Conservation (phyloP, 1,284 basidiomycete species). For the Fomes fomentarius region DNA sequence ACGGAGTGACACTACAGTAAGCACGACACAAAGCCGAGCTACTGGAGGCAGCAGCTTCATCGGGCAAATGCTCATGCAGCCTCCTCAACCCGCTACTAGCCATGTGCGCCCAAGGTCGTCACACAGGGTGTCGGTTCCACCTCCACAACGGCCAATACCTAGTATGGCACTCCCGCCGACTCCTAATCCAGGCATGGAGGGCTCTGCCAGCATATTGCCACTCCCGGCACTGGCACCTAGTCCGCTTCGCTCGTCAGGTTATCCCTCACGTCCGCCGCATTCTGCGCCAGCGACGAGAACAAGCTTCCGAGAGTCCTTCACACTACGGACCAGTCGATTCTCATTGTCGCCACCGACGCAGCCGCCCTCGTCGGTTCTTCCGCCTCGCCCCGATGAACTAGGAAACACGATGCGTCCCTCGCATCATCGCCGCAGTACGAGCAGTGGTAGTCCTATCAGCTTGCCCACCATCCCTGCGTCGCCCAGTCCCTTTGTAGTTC, state of each 20-base stretch:
- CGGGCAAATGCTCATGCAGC: constrained; percentile 13
- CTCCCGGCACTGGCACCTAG: constrained; percentile 31
- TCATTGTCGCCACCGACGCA: constrained; percentile 66
- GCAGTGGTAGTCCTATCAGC: constrained; percentile 37
- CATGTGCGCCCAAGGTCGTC: constrained; percentile 35
- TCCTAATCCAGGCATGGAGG: constrained; percentile 38
- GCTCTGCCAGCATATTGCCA: constrained; percentile 22
- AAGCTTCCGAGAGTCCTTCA: constrained; percentile 55
- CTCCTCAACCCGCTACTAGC: constrained; percentile 8
- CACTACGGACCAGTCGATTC: constrained; percentile 55
- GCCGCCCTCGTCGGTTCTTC: constrained; percentile 56
- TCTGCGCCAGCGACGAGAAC: constrained; percentile 39
- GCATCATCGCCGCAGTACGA: constrained; percentile 40
- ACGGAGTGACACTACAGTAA: constrained; percentile 51
- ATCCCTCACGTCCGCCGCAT: constrained; percentile 22
- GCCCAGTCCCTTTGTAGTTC: constrained; percentile 40
- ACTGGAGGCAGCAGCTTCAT: constrained; percentile 24
- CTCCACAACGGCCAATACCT: constrained; percentile 70
- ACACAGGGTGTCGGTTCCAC: constrained; percentile 63
- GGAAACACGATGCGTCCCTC: constrained; percentile 17
- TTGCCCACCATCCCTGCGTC: constrained; percentile 50
- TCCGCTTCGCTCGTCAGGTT: constrained; percentile 18
- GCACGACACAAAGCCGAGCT: constrained; percentile 42
- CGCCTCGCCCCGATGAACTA: constrained; percentile 62
- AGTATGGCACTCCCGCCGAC: constrained; percentile 70